These are phyloP conservation scores for Ganoderma boninense DNA, from an alignment of 1,284 basidiomycete species.

Conservation along the genomic window DNA sequence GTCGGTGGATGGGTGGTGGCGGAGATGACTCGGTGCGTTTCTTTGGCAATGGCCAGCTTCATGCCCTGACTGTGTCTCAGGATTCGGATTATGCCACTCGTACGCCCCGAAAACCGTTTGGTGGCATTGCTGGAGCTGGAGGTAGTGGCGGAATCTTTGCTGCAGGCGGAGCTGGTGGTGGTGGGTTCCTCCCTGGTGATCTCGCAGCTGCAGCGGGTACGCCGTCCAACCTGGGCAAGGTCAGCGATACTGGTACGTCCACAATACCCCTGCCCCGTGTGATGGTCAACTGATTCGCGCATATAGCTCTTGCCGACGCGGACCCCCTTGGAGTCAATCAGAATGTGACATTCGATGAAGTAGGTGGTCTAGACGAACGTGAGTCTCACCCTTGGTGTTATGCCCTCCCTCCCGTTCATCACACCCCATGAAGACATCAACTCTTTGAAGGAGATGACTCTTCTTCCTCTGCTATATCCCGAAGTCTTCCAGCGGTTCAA, in stretches of 20 bases:
- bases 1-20: constrained; percentile 76
- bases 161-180: constrained; percentile 54
- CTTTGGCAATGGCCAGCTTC: too few species aligned
- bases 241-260: constrained; percentile 84
- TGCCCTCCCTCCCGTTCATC: too few species aligned
- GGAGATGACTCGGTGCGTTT: constrained; percentile 81
- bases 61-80: too few species aligned
- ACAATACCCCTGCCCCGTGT: too few species aligned
- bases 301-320: constrained; percentile 87
- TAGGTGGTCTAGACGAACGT: constrained; percentile 97
- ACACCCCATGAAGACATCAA: constrained; percentile 79
- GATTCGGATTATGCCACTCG: constrained; percentile 76
- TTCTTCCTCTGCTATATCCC: constrained; percentile 94
- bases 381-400: too few species aligned
- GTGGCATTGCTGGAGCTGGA: constrained; percentile 43
- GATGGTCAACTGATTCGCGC: too few species aligned
- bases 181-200: constrained; percentile 66
- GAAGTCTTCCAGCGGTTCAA: constrained; percentile 97
- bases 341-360: constrained; percentile 95
- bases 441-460: constrained; percentile 98
- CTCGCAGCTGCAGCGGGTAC: constrained; percentile 71
- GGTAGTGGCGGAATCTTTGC: constrained; percentile 58
- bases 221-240: constrained; percentile 84
- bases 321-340: constrained; percentile 96
- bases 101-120: constrained; percentile 72